These are phyloP conservation scores for Vigna reflexopilosa DNA, from an alignment of 306 rosid genomes.

Conservation along the genomic window DNA sequence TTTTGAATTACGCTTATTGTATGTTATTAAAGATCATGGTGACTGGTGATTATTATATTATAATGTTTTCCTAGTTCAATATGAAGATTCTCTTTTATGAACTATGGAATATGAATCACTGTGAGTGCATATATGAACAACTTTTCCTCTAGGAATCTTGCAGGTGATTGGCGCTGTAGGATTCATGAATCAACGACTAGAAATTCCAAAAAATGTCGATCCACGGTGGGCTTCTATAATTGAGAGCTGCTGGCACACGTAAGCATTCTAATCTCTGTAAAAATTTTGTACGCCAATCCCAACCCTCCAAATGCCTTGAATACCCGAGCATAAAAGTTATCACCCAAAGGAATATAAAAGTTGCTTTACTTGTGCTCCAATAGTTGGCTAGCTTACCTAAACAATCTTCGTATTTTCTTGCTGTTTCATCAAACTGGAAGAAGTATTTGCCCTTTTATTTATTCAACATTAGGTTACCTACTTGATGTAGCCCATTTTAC, in stretches of 20 bases:
- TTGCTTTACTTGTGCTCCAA: slow-evolving; percentile 5
- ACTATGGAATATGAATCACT: slow-evolving; percentile 12
- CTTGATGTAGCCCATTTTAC: slow-evolving; percentile 13
- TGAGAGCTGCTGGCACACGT: slow-evolving; percentile 98
- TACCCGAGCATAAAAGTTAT: slow-evolving; percentile 34
- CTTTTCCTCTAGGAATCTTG: slow-evolving; percentile 55
- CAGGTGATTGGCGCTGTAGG: slow-evolving; percentile 99
- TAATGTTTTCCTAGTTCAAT: slow-evolving; percentile 13
- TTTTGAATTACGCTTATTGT: slow-evolving; percentile 16
- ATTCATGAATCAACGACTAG: slow-evolving; percentile 93
- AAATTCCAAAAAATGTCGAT: slow-evolving; percentile 88
- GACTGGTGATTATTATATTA: slow-evolving; percentile 1
- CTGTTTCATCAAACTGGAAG: slow-evolving; percentile 31
- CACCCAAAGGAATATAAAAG: slow-evolving; percentile 23
- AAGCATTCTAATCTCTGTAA: slow-evolving; percentile 31
- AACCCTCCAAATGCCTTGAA: slow-evolving; percentile 11
- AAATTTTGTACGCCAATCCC: neutral
- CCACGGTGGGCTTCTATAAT: slow-evolving; percentile 86
- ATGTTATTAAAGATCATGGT: neutral
- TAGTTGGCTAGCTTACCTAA: slow-evolving; percentile 30
- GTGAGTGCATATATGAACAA: slow-evolving; percentile 56
- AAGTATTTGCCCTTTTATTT: slow-evolving; percentile 7
- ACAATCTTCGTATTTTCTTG: slow-evolving; percentile 23
- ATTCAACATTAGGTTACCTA: slow-evolving; percentile 14
- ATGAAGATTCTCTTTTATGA: neutral